Evolutionary conservation across 208 protist genomes (phyloP).

Genomic region (Phytomonas francai): DNA sequence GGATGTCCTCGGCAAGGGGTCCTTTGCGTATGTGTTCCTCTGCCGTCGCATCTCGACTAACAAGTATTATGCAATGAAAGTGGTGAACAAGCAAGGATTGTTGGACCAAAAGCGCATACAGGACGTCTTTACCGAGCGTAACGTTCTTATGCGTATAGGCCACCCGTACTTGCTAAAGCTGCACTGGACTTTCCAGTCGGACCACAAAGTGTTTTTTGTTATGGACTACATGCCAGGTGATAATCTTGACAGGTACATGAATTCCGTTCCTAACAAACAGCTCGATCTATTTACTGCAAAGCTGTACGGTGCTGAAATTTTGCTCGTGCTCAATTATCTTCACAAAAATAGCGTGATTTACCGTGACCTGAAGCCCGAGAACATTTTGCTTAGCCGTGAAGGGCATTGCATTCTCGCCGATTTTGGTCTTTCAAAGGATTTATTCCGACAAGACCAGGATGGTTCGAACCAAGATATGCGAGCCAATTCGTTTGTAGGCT

Average conservation of each 20-base stretch:
- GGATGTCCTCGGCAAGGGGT: constrained; percentile 90
- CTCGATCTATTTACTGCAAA: constrained; percentile 80
- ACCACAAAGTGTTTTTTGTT: constrained; percentile 93
- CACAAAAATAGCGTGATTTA: constrained; percentile 93
- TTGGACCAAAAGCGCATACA: constrained; percentile 87
- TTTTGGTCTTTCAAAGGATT: constrained; percentile 91
- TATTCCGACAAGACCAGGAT: constrained; percentile 75
- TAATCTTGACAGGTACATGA: constrained; percentile 91
- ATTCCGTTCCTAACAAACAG: constrained; percentile 72
- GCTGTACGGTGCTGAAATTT: constrained; percentile 93
- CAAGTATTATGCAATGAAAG: constrained; percentile 93
- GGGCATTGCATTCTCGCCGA: constrained; percentile 88
- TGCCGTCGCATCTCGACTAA: constrained; percentile 84
- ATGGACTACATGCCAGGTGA: constrained; percentile 95
- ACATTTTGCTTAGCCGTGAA: constrained; percentile 80
- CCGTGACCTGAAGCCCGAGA: constrained; percentile 92
- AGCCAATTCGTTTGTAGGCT: constrained; percentile 90
- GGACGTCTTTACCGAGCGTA: constrained; percentile 89
- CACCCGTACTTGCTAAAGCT: constrained; percentile 93
- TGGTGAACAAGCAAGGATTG: constrained; percentile 88
- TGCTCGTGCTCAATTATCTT: constrained; percentile 88
- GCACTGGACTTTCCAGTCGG: constrained; percentile 95
- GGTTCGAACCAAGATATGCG: constrained; percentile 66
- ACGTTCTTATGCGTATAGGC: constrained; percentile 89
- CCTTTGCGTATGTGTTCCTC: constrained; percentile 93